Evolutionary conservation across 2,329 filamentous ascomycete species (phyloP), one percentile per base, ranked within the genome.

Genomic region (Arthrobotrys pseudoclavata): DNA sequence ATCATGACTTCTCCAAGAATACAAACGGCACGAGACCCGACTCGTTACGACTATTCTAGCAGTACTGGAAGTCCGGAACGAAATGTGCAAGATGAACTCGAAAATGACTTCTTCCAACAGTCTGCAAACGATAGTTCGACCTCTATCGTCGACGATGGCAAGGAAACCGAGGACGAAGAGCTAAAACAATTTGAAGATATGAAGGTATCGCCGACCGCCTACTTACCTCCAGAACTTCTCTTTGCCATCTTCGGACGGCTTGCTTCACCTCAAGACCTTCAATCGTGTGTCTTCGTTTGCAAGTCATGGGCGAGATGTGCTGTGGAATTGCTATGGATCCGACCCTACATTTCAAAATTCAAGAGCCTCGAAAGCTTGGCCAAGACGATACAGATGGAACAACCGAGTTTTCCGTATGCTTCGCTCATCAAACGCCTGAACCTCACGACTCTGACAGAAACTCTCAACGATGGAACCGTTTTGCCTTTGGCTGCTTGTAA

Each of bases 391-490:
- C 88, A 89, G 53, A 87, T 90, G 29, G 85, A 88, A 37, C 85
- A 90, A n/a, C 91, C 92, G 80, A 95, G 92, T 84, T 99, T 97
- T 83, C 88, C 90, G 80, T 99, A 99, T 84, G 89, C 91, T 80
- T 91, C 95, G 79, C 92, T 98, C 81, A 92, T 99, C 84, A 95
- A 94, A 85, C 89, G 96, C 62, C 87, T 99, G 29, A 99, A 99
- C 82, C 86, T 99, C 61, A 94, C 95, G 1, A 89, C 90, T 13
- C 86, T 99, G 71, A 90, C 90, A 37, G 87, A 89, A 24, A 88
- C 89, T 78, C 87, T 98, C 84, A 97, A 91, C 85, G 95, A 99
- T 83, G 95, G 96, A 62, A 97, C 93, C 64, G 89, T 99, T 69
- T 85, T 90, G 80, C 91, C 95, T 7, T 89, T 99, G 81, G 87